These are phyloP conservation scores for Nakazawaea peltata DNA, from an alignment of 805 yeast genomes.

Conservation along the genomic window DNA sequence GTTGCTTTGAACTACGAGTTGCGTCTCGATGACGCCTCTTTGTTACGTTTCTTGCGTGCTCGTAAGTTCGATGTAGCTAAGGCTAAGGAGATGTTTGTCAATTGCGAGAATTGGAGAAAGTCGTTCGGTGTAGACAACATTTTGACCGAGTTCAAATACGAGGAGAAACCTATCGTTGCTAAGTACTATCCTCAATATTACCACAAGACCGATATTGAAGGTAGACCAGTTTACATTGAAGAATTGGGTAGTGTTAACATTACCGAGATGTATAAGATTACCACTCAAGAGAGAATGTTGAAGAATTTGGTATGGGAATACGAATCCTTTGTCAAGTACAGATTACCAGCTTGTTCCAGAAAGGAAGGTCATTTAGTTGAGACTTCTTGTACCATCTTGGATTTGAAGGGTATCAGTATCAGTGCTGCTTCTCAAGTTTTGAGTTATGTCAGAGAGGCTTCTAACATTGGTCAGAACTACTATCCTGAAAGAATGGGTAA, in stretches of 20 bases:
- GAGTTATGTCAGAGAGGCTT: slow-evolving; percentile 86
- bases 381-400: slow-evolving; percentile 94
- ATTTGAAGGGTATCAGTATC: slow-evolving; percentile 88
- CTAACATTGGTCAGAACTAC: slow-evolving; percentile 90
- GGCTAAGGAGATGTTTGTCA: slow-evolving; percentile 75
- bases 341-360: slow-evolving; percentile 94
- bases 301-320: slow-evolving; percentile 96
- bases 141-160: slow-evolving; percentile 79
- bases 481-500: slow-evolving; percentile 99
- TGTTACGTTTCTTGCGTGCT: slow-evolving; percentile 84
- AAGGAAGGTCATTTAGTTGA: slow-evolving; percentile 71
- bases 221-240: slow-evolving; percentile 93
- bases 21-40: slow-evolving; percentile 81
- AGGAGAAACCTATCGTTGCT: slow-evolving; percentile 89
- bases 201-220: slow-evolving; percentile 94
- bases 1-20: slow-evolving; percentile 59
- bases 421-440: slow-evolving; percentile 79
- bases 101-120: slow-evolving; percentile 88
- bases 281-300: slow-evolving; percentile 93
- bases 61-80: slow-evolving; percentile 82
- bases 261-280: slow-evolving; percentile 85
- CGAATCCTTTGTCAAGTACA: slow-evolving; percentile 75
- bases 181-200: slow-evolving; percentile 92
- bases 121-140: slow-evolving; percentile 84
- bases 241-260: slow-evolving; percentile 89